Conservation (phyloP, 768 basidiomycete species). For the Auriscalpium microsporum region DNA sequence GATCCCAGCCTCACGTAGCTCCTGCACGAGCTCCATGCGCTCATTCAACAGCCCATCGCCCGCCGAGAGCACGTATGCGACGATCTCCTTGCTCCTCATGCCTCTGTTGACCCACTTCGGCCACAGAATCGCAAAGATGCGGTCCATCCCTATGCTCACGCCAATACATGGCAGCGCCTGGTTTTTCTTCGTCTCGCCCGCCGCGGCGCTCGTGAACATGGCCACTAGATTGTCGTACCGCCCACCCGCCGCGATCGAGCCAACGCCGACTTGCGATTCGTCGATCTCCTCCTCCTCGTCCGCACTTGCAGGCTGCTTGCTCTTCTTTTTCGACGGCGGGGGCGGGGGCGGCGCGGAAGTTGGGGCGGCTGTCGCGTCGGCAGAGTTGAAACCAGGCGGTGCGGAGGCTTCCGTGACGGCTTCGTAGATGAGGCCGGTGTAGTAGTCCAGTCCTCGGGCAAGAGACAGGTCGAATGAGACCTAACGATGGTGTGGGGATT, state of each 20-base stretch:
- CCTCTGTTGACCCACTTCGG: constrained; percentile 76
- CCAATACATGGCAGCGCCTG: constrained; percentile 80
- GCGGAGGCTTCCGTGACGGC: constrained; percentile 91
- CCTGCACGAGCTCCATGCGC: constrained; percentile 69
- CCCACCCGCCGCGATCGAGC: constrained; percentile 98
- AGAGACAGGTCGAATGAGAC: constrained; percentile 95
- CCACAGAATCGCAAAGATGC: constrained; percentile 88
- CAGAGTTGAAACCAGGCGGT: constrained; percentile 67
- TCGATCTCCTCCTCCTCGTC: constrained; percentile 80
- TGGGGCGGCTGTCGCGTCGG: constrained; percentile 30
- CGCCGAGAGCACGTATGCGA: constrained; percentile 89
- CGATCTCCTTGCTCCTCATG: constrained; percentile 81
- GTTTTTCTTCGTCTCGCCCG: constrained; percentile 64
- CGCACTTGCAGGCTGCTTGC: constrained; percentile 33
- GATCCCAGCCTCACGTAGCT: constrained; percentile 80
- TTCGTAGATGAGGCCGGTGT: constrained; percentile 98
- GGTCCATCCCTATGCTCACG: constrained; percentile 85
- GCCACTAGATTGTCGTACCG: constrained; percentile 94
- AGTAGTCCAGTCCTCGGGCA: constrained; percentile 97
- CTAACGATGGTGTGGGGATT: constrained; percentile 28
- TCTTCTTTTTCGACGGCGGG: constrained; percentile 31
- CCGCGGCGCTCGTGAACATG: constrained; percentile 78
- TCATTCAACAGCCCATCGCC: constrained; percentile 86
- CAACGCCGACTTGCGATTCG: constrained; percentile 89
- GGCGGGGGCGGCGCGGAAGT: constrained; percentile 24